phyloP scores from a whole-genome alignment of 257 asterid species.

The Solanum ahanhuiri region DNA sequence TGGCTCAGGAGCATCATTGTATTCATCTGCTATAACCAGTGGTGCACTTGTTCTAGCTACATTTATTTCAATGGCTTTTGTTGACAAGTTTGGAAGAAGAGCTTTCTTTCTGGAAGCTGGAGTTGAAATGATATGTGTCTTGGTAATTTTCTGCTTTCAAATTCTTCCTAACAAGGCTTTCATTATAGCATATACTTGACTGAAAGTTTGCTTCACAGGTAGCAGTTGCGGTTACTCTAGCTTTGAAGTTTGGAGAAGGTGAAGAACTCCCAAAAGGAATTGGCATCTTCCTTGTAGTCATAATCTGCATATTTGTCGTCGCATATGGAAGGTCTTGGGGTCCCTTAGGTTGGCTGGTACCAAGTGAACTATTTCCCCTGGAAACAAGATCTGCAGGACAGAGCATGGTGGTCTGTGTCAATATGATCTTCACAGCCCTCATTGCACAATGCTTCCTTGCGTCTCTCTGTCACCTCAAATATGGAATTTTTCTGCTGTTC shows the following conservation, averaged over 20 bases:
- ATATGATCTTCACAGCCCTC: conserved; percentile 78
- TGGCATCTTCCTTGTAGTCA: conserved; percentile 42
- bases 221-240: conserved; percentile 61
- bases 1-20: conserved; percentile 25
- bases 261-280: conserved; percentile 34
- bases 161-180: not conserved
- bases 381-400: conserved; percentile 89
- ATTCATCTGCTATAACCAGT: conserved; percentile 39
- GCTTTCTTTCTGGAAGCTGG: conserved; percentile 71
- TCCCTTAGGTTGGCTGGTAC: conserved; percentile 85
- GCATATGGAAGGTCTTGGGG: conserved; percentile 84
- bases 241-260: conserved; percentile 63
- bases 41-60: conserved; percentile 33
- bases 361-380: conserved; percentile 75
- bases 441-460: conserved; percentile 75
- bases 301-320: conserved; percentile 53
- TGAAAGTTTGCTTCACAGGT: conserved; percentile 26
- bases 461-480: conserved; percentile 62
- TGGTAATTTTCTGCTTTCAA: conserved; percentile 15
- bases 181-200: not conserved
- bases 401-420: conserved; percentile 75
- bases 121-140: conserved; percentile 49
- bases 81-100: conserved; percentile 31
- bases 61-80: conserved; percentile 27
- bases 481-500: conserved; percentile 71